Percentiles rank a stretch among this genome's conserved stretches.
Conservation (phyloP, 2,329 filamentous ascomycete genomes). For the Tolypocladium pustulatum region DNA sequence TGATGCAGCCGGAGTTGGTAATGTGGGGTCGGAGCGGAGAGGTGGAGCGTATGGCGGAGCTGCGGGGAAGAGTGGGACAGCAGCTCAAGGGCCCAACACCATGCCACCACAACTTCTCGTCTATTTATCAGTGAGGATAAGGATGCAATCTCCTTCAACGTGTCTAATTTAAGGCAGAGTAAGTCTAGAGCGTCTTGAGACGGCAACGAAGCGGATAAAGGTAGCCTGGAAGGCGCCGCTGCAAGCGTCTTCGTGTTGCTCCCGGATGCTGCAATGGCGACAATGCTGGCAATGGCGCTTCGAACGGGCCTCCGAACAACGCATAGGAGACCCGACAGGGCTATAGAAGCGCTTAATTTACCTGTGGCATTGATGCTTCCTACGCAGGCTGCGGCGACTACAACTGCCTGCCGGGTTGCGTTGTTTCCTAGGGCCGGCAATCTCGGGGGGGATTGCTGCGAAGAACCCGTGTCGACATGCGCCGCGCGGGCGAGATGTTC, state of each 20-base stretch:
- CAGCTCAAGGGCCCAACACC: background rate
- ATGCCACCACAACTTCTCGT: background rate
- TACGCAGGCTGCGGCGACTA: background rate
- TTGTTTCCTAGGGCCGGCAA: background rate
- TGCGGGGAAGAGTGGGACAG: background rate
- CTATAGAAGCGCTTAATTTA: background rate
- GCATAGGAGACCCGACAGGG: background rate
- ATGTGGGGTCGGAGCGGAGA: background rate
- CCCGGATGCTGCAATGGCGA: background rate
- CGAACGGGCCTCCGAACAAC: background rate
- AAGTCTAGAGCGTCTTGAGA: no score
- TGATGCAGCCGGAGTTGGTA: background rate
- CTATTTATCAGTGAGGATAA: background rate
- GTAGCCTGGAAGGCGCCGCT: background rate
- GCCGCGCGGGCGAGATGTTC: background rate
- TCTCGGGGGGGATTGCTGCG: background rate
- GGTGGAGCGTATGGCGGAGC: background rate
- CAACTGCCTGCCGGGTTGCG: background rate
- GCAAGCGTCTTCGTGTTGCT: background rate
- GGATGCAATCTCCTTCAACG: background rate
- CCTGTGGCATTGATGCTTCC: background rate
- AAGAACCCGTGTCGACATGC: background rate
- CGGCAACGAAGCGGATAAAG: background rate
- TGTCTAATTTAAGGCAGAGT: background rate
- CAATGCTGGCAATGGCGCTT: background rate